Base-by-base conservation (phyloP, 2,329 filamentous ascomycete species). In the Penicillium janthinellum region DNA sequence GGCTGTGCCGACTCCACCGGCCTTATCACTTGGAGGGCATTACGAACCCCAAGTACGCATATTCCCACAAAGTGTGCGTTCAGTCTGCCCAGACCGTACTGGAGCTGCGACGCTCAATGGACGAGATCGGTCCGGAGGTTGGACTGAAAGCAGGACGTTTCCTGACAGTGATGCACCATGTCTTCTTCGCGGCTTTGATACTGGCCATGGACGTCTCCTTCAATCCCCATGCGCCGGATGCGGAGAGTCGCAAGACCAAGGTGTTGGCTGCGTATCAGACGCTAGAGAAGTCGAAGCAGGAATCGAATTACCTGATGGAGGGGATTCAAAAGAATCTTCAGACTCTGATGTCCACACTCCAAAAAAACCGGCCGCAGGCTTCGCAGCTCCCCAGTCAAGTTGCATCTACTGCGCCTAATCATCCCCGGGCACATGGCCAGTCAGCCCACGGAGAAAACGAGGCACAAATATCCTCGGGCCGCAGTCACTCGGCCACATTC, bases 121-220 rank as follows among this genome's bases (percentile, higher is more conserved):
- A 67, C 17, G 64, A 65, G 11, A 48, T 61, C 11, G 52, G 54
- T 7, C 37, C 60, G 10, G 58, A 60, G n/a, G 22, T 63, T 12
- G 62, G 56, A 11, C 42, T 69, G 5, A 64, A 57, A 25, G 61
- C 65, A 6, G 57, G 56, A 10, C 63, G 64, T 8, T 64, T 67
- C 45, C 68, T 66, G 63, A 57, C 58, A 4, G 59, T 66, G 31
- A 61, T 65, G 58, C 64, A 69, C 8, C 69, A 71, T 57, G 56
- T 67, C 7, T 66, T 67, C 38, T 61, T 63, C 14, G 69, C 67
- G 2, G 69, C 67, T 6, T 37, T 71, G 7, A 65, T 65, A 15
- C 47, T 71, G 4, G 67, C 65, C 5, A 67, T 66, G 41, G 66
- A 70, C 31, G 65, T 68, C 4, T 68, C 68, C 1, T 63, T 71